Base-by-base conservation (phyloP, 495 filamentous ascomycete species). In the Daldinia caldariorum region DNA sequence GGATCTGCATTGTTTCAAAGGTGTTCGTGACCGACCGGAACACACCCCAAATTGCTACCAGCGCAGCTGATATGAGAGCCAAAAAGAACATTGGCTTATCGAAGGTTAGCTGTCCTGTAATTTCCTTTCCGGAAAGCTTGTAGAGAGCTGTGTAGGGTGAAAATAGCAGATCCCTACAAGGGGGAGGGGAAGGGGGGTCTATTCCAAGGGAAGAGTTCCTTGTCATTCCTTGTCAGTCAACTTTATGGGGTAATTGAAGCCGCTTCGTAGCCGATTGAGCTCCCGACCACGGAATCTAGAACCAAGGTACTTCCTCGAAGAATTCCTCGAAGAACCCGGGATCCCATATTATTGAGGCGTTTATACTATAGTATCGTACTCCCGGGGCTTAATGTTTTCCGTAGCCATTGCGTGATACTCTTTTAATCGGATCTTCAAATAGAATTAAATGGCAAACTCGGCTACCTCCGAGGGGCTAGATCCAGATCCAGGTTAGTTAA, bases 391-490 rank as follows among this genome's bases (percentile, higher is more conserved):
- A 22, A 47, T 47, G 43, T 47, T 16, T 47, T 47, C 43, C 43
- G 43, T 22, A 47, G 22, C 20, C 20, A 18, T 47, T 16, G 43
- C 43, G 43, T 47, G 43, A 47, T 18, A 18, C 18, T 47, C 43
- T 22, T 57, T 58, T 18, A 37, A 37, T 49, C 22, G 38, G 63
- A 47, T 57, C 55, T 55, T 55, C 22, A 18, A 20, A 60, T 49
- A 72, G 34, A 51, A 66, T 63, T 58, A 67, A 41, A 41, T 56
- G 63, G 61, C 67, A 72, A 72, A 57, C 49, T 64, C 63, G 64
- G 69, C 20, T 45, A 64, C 29, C 54, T 55, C 69, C 64, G 69
- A 61, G 49, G 18, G 38, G 51, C 37, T 62, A 51, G 47, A 41
- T 47, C 26, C 1, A 51, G 47, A 41, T 47, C 26, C 1, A 26